Evolutionary conservation across 2,329 filamentous ascomycete species (phyloP).

Genomic region (Aspergillus flavus): DNA sequence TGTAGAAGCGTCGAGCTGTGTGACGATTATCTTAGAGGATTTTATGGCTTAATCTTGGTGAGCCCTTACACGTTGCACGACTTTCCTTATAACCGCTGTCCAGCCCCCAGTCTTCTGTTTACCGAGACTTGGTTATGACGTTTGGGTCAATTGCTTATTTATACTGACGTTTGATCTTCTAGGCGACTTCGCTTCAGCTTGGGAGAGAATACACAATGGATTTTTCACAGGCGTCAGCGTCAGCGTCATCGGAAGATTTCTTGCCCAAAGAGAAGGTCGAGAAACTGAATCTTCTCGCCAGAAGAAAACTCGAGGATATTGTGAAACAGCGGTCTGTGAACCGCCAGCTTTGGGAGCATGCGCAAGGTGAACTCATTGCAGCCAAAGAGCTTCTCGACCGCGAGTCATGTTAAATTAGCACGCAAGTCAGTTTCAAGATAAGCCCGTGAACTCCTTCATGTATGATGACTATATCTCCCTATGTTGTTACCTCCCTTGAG

Average conservation of each 20-base stretch:
- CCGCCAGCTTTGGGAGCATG: slow-evolving; percentile 33
- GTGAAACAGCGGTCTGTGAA: slow-evolving; percentile 36
- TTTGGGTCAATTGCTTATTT: background rate
- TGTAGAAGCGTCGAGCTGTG: slow-evolving; percentile 91
- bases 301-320: slow-evolving; percentile 39
- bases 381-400: slow-evolving; percentile 44
- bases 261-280: slow-evolving; percentile 30
- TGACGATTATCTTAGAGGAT: slow-evolving; percentile 87
- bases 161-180: background rate
- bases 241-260: slow-evolving; percentile 13
- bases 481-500: too few relatives aligned
- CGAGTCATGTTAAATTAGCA: background rate
- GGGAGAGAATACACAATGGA: slow-evolving; percentile 20
- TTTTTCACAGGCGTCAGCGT: slow-evolving; percentile 9
- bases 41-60: slow-evolving; percentile 86
- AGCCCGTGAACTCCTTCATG: background rate
- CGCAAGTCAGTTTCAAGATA: background rate
- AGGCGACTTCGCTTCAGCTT: slow-evolving; percentile 34
- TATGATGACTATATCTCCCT: too few relatives aligned
- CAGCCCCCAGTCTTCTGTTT: background rate
- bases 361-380: slow-evolving; percentile 44
- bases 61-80: slow-evolving; percentile 25
- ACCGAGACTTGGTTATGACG: background rate
- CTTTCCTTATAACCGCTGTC: background rate
- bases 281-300: slow-evolving; percentile 41